phyloP scores from a whole-genome alignment of 1,139 yeast species.

The Diutina neorugosa region DNA sequence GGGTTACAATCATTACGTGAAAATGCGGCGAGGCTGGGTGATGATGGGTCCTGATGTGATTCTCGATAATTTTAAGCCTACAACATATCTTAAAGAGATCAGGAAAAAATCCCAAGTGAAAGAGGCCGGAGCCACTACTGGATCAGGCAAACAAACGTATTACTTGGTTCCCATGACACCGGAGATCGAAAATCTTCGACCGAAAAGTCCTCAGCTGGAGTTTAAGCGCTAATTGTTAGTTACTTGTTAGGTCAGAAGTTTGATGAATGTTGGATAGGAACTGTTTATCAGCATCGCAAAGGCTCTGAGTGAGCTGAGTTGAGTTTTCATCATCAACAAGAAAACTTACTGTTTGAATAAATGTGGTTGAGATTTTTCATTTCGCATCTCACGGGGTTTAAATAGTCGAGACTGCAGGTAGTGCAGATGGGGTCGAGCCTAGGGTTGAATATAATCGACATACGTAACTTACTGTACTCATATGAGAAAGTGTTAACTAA shows the following conservation, averaged over 20 bases:
- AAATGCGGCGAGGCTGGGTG: constrained; percentile 83
- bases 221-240: neutral
- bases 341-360: neutral
- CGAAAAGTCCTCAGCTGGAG: constrained; percentile 38
- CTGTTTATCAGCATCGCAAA: constrained; percentile 4
- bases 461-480: too few species aligned
- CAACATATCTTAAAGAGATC: constrained; percentile 21
- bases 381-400: neutral
- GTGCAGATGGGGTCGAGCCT: neutral
- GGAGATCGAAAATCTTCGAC: constrained; percentile 72
- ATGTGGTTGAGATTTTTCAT: neutral
- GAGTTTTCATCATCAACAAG: constrained; percentile 4
- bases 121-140: constrained; percentile 13
- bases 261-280: constrained; percentile 4
- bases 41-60: constrained; percentile 75
- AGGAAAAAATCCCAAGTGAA: constrained; percentile 20
- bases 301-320: constrained; percentile 5
- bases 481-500: too few species aligned
- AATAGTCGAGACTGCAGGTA: neutral
- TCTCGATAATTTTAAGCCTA: constrained; percentile 49
- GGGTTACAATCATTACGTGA: constrained; percentile 52
- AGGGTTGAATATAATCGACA: neutral
- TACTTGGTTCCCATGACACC: constrained; percentile 47
- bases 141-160: constrained; percentile 17
- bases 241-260: neutral